Evolutionary conservation across 176 grass and related monocot species (phyloP).

Genomic region (Poa pratensis): DNA sequence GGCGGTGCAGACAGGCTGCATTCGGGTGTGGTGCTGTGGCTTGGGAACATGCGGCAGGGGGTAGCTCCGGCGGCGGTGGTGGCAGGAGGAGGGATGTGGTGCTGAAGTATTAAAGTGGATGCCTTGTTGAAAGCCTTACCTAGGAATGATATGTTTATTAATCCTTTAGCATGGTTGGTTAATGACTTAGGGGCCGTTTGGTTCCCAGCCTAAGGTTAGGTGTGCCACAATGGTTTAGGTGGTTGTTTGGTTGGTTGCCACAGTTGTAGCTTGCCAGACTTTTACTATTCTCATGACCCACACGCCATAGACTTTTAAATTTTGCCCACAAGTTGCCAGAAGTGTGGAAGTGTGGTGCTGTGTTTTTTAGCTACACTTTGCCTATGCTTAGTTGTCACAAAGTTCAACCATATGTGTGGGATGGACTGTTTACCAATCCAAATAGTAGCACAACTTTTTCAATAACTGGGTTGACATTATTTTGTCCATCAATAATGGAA

Average conservation of each 20-base stretch:
- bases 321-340: background rate
- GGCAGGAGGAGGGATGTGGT: background rate
- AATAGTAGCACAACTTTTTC: background rate
- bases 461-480: conserved; percentile 9
- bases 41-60: background rate
- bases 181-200: conserved; percentile 5
- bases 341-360: background rate
- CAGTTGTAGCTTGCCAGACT: background rate
- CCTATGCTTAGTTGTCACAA: background rate
- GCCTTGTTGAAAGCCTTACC: background rate
- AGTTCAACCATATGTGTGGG: background rate
- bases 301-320: background rate
- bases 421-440: conserved; percentile 8
- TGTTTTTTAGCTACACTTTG: conserved; percentile 2
- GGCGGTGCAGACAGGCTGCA: too few relatives aligned
- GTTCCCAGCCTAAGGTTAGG: conserved; percentile 5
- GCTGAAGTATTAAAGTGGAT: conserved; percentile 10
- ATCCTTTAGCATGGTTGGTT: background rate
- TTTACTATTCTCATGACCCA: background rate
- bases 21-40: background rate
- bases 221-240: conserved; percentile 14
- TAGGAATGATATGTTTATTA: conserved; percentile 17
- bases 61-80: background rate
- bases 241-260: conserved; percentile 10
- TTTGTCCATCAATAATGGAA: background rate